Base-by-base conservation (phyloP, 148 eudicot species). In the Nepenthes gracilis region DNA sequence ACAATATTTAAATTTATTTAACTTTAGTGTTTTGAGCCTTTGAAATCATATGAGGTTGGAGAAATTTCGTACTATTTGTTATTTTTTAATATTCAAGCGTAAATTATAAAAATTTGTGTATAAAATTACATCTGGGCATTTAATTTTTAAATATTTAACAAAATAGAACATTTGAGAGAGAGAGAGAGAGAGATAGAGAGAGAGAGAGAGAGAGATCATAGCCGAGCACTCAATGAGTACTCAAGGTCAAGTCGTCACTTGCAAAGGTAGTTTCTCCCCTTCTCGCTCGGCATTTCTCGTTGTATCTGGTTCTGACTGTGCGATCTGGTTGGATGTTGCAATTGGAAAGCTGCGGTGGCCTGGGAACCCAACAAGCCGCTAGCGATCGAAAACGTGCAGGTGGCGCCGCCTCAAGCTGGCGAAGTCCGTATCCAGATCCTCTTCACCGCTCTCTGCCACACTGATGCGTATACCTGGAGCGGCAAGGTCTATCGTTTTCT, bases 401-500 rank as follows among this genome's bases (percentile, higher is more conserved):
- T 94, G 62, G 99, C 85, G 34, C 99, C 99, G 51, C 99, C 99
- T 2, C 97, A 94, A 54, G 92, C 97, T 40, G 97, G 99, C 2
- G 99, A 94, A 67, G 99, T 94, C 33, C 83, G 99, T 8, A 67
- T 94, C 63, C 75, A 94, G 79, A 81, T 89, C 37, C 77, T 94
- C 6, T 94, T 56, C 70, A 81, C 99, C 23, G 99, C 99, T 49
- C 95, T 94, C 62, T 94, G 99, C 68, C 97, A 94, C 72, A 94
- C 99, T 43, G 99, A 94, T 70, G 99, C 99, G 55, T 94, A 94
- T 67, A 94, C 99, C 64, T 94, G 99, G 99, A 77, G 89, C 64
- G 99, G 99, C 75, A 89, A 94, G 98, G 98, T 93, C 43, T 40
- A 47, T 55, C 54, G n/a, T 55, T 35, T 45, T 15, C 12, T n/a